Evolutionary conservation across 768 basidiomycete species (phyloP).

Genomic region (Pleurotus djamor): DNA sequence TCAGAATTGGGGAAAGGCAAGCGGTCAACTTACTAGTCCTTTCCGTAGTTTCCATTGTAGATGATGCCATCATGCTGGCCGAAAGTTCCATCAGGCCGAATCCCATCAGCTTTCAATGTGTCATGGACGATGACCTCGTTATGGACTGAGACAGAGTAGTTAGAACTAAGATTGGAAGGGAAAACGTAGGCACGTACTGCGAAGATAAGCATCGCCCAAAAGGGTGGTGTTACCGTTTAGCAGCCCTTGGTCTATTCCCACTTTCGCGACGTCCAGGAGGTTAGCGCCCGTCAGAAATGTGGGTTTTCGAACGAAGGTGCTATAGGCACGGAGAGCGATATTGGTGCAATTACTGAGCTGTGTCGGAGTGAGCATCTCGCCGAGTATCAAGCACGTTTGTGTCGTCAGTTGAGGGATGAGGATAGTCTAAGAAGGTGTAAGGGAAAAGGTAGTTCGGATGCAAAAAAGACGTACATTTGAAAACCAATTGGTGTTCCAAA

Average conservation of each 20-base stretch:
- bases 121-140: conserved; percentile 48
- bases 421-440: conserved; percentile 40
- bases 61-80: conserved; percentile 60
- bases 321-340: conserved; percentile 52
- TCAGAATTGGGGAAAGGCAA: not conserved
- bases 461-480: conserved; percentile 39
- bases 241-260: conserved; percentile 51
- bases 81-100: conserved; percentile 50
- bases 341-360: conserved; percentile 43
- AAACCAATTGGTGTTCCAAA: conserved; percentile 68
- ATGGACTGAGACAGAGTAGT: conserved; percentile 29
- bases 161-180: not conserved
- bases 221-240: conserved; percentile 39
- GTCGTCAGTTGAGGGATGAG: conserved; percentile 55
- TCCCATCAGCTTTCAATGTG: conserved; percentile 54
- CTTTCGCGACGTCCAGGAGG: conserved; percentile 59
- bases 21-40: conserved; percentile 31
- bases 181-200: conserved; percentile 4
- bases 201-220: conserved; percentile 44
- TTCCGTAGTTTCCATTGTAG: conserved; percentile 73
- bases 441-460: not conserved
- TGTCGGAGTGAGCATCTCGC: conserved; percentile 38
- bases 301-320: conserved; percentile 36
- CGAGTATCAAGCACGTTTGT: conserved; percentile 54
- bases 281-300: conserved; percentile 63